Evolutionary conservation across 2,329 filamentous ascomycete species (phyloP), one percentile per base, ranked within the genome.

Genomic region (Aspergillus tanneri): DNA sequence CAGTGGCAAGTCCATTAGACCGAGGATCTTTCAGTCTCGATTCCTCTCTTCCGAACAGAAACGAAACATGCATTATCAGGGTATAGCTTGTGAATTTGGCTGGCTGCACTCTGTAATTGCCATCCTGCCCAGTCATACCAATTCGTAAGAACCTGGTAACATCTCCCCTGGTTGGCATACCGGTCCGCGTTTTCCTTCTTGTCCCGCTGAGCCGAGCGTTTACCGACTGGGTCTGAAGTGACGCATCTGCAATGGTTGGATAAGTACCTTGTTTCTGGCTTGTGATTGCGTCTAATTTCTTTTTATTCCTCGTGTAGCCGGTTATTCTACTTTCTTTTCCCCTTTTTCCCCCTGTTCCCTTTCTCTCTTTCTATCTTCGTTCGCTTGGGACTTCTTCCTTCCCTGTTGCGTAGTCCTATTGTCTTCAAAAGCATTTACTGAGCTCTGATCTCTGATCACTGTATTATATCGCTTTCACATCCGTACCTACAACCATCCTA

Each of bases 131-230:
- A n/a, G 18, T 46, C 39, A 40, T 24, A 36, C 18, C 12, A 30
- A 23, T 44, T 34, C 24, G 44, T 37, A 32, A 14, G 19, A 39
- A 8, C 16, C 27, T 28, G 32, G 36, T 48, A 32, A 45, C 19
- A 32, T 30, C 40, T 41, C 28, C 54, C 46, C 52, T 50, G 48
- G 53, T 54, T 54, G 46, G 43, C 38, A 47, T 55, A 48, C 57
- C 63, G 59, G 59, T 58, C 58, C 54, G 44, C 41, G 32, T 49
- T 45, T 60, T 56, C 54, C 47, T 52, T 50, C 47, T 58, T 58
- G 52, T 64, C 65, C 66, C 67, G 66, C 59, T 68, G 62, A 69
- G 60, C 67, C 67, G 67, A 70, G 62, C 55, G 60, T 66, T 70
- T 69, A 66, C 67, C 67, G 67, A 68, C 50, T 43, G 50, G 49